Evolutionary conservation across 495 filamentous ascomycete species (phyloP).

Genomic region (Penicillium dipodomyicola): DNA sequence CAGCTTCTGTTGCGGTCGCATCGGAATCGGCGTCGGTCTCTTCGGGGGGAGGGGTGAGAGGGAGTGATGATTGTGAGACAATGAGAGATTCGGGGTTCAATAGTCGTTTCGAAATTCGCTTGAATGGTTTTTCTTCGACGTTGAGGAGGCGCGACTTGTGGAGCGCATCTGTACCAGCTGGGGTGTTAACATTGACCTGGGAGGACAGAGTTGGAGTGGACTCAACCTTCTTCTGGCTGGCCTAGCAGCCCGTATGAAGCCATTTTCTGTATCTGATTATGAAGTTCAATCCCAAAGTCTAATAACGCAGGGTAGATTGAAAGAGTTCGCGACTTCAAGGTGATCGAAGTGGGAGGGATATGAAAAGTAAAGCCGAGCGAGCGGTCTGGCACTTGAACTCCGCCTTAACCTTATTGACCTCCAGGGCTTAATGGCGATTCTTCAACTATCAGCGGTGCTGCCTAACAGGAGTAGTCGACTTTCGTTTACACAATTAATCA

Average conservation of each 20-base stretch:
- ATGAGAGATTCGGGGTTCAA: slow-evolving; percentile 61
- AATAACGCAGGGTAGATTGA: neutral
- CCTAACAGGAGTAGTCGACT: neutral
- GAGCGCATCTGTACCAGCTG: slow-evolving; percentile 61
- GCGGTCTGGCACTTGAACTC: slow-evolving; percentile 23
- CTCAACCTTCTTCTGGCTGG: slow-evolving; percentile 53
- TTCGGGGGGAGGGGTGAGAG: slow-evolving; percentile 71
- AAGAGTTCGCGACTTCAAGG: neutral
- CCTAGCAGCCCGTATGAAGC: slow-evolving; percentile 47
- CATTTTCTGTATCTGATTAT: slow-evolving; percentile 30
- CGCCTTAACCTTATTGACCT: slow-evolving; percentile 10
- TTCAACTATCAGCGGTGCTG: slow-evolving; percentile 8
- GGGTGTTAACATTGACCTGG: slow-evolving; percentile 21
- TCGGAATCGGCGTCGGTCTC: slow-evolving; percentile 47
- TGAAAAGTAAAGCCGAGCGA: slow-evolving; percentile 29
- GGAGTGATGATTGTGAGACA: slow-evolving; percentile 51
- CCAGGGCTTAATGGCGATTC: neutral
- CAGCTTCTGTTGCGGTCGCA: slow-evolving; percentile 30
- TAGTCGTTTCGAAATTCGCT: slow-evolving; percentile 80
- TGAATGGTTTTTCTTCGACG: slow-evolving; percentile 91
- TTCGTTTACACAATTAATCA: neutral
- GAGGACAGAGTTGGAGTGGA: slow-evolving; percentile 8
- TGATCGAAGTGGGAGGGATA: slow-evolving; percentile 11
- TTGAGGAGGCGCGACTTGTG: slow-evolving; percentile 87
- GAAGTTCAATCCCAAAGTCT: neutral